Base-by-base conservation (phyloP, 1,139 yeast genomes). In the Kurtzmaniella quercitrusa region DNA sequence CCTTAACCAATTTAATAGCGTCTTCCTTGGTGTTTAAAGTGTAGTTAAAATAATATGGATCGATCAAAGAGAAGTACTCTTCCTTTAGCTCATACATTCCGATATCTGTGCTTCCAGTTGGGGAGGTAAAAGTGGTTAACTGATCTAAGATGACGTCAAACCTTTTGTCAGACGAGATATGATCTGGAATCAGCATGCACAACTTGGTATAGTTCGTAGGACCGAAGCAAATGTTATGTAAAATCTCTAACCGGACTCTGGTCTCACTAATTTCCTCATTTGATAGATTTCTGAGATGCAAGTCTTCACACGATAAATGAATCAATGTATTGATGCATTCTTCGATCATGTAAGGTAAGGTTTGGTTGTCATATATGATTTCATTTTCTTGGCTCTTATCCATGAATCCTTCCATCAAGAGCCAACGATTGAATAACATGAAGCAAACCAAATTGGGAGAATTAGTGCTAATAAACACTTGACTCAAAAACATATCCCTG, bases 21-120 rank as follows among this genome's bases (percentile, higher is more conserved):
- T 78, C 96, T 46, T 90, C 96, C 47, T 91, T 77, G 44, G 81
- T 82, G 51, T 90, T 89, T 0, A 94, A 68, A 0, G 87, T 70
- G 53, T 85, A 85, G 54, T 89, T 90, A 49, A 87, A 75, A 59
- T 85, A 91, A 56, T 82, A 91, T 0, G 97, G 95, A 57, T 91
- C 91, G 24, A 91, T 72, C 34, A 74, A 67, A 3, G 63, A 65
- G 44, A 70, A 68, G 48, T 68, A 76, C 47, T 79, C 77, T 2
- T 79, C 79, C 53, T 85, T 88, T 43, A 93, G 67, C 29, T 76
- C 66, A 57, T 86, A 91, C 8, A 74, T 63, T 1, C 97, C 96
- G 27, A 77, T 70, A 49, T 86, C 94, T 41, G 77, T 77, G 2
- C 78, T 55, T 0, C 84, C 81, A 11, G 67, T 65, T 0, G 97